These are phyloP conservation scores for Tricholoma furcatifolium DNA, from an alignment of 768 basidiomycete genomes.

Conservation along the genomic window DNA sequence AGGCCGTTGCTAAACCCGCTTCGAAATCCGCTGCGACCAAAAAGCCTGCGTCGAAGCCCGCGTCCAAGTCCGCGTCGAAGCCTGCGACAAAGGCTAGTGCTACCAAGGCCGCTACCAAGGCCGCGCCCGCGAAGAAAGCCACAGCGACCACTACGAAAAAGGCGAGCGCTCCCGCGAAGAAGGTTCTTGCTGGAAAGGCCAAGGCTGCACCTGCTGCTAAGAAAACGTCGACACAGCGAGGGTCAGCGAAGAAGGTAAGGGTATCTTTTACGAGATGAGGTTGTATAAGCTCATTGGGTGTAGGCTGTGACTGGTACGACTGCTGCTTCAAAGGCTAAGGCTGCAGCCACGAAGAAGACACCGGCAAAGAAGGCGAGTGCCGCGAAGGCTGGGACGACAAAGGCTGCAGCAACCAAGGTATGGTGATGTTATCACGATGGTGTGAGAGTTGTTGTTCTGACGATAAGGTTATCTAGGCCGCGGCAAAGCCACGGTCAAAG, in stretches of 20 bases:
- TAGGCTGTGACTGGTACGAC: conserved; percentile 54
- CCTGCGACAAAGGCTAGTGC: conserved; percentile 17
- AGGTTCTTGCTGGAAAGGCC: conserved; percentile 38
- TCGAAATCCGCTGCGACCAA: conserved; percentile 32
- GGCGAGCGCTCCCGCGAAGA: conserved; percentile 53
- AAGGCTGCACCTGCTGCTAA: conserved; percentile 8
- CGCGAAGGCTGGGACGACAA: conserved; percentile 28
- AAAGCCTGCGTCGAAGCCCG: conserved; percentile 35
- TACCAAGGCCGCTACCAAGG: conserved; percentile 24
- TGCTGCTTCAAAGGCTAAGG: conserved; percentile 39
- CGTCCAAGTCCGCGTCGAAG: conserved; percentile 24
- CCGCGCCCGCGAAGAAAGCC: conserved; percentile 38
- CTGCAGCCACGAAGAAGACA: conserved; percentile 36
- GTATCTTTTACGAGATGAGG: background rate
- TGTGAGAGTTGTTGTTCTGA: background rate
- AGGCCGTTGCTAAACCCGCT: conserved; percentile 29
- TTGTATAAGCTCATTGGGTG: background rate
- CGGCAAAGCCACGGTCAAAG: conserved; percentile 31
- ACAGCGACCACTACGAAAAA: conserved; percentile 32
- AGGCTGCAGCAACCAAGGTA: conserved; percentile 28
- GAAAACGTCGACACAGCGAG: conserved; percentile 6
- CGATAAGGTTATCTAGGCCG: conserved; percentile 17
- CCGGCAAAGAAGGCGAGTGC: conserved; percentile 32
- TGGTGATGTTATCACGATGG: conserved; percentile 7
- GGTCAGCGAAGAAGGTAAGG: conserved; percentile 6